Evolutionary conservation across 2,329 filamentous ascomycete genomes (phyloP).

Genomic region (Coniochaeta pulveracea): DNA sequence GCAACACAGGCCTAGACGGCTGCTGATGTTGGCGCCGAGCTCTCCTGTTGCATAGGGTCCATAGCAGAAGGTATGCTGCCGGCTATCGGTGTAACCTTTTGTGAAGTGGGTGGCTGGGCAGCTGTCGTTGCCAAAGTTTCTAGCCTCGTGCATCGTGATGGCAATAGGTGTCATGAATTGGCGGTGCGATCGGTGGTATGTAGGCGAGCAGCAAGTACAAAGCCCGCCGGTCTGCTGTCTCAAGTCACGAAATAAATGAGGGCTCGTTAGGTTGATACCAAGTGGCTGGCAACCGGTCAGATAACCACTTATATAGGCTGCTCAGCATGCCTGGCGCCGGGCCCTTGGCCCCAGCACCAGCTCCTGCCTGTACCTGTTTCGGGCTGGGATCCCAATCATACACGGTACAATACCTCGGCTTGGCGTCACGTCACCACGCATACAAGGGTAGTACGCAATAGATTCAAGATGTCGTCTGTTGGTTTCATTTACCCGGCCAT

Average conservation of each 20-base stretch:
- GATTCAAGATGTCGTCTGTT: background rate
- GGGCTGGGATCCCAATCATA: background rate
- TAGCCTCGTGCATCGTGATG: conserved; percentile 1
- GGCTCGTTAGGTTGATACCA: background rate
- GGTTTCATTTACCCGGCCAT: background rate
- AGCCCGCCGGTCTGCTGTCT: background rate
- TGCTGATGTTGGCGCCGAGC: conserved; percentile 1
- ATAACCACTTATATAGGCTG: background rate
- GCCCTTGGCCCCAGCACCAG: background rate
- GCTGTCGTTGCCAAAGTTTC: conserved; percentile 1
- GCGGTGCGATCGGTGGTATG: background rate
- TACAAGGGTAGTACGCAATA: background rate
- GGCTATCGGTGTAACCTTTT: background rate
- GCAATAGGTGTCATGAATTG: background rate
- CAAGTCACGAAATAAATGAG: background rate
- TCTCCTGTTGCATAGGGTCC: background rate
- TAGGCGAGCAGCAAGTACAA: background rate
- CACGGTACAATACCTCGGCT: background rate
- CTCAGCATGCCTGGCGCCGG: background rate
- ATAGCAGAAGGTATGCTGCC: conserved; percentile 2
- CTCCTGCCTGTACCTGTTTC: background rate
- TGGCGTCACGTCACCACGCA: background rate
- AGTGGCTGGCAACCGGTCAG: background rate
- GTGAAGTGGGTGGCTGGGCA: conserved; percentile 2
- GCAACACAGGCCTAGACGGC: conserved; percentile 1